Conservation (phyloP, 139 green algal species). For the Coccomyxa sp. region DNA sequence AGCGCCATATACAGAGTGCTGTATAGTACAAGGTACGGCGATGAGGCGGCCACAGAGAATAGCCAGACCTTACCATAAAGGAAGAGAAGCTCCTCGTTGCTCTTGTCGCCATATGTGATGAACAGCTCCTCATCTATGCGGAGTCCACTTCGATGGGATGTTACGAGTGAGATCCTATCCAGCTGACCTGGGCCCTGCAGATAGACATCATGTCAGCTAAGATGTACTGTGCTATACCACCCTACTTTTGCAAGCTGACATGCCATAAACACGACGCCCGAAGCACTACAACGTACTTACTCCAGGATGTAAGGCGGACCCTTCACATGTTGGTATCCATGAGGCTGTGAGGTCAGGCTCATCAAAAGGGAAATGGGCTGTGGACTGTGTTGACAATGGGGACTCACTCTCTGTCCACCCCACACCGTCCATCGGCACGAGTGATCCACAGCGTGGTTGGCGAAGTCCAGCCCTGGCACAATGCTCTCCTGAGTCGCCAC, state of each 20-base stretch:
- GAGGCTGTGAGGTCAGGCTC: neutral
- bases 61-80: conserved; percentile 46
- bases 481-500: conserved; percentile 38
- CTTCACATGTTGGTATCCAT: neutral
- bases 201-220: neutral
- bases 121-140: conserved; percentile 49
- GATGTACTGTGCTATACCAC: neutral
- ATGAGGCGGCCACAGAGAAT: neutral
- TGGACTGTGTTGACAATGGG: neutral
- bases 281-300: neutral
- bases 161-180: conserved; percentile 28
- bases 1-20: neutral
- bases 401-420: neutral
- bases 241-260: neutral
- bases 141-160: neutral
- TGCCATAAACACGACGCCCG: neutral
- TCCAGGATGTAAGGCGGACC: neutral
- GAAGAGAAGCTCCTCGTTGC: conserved; percentile 84
- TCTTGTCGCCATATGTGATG: conserved; percentile 54
- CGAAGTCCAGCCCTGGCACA: conserved; percentile 85
- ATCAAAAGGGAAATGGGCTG: conserved; percentile 5
- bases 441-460: conserved; percentile 60
- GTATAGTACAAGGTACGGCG: neutral
- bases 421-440: conserved; percentile 51
- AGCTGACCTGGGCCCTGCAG: neutral